Conservation (phyloP, 257 asterid species). For the Oldenlandia corymbosa region DNA sequence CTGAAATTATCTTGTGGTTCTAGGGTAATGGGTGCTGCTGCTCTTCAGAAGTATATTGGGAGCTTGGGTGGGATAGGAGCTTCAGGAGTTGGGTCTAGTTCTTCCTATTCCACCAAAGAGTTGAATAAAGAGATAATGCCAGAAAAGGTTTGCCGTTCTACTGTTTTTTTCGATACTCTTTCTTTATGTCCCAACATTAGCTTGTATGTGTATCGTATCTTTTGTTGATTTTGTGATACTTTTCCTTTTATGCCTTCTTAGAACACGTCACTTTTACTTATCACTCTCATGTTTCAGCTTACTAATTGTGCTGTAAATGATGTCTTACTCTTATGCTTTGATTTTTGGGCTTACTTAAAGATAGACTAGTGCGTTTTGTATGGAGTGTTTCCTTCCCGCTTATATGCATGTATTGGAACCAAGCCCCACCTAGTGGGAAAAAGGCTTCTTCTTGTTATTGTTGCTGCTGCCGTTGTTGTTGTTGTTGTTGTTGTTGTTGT, state of each 20-base stretch:
- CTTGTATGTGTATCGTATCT: background rate
- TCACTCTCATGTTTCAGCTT: background rate
- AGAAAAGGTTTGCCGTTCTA: constrained; percentile 56
- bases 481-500: too few species aligned
- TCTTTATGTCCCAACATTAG: background rate
- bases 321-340: constrained; percentile 1
- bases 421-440: too few species aligned
- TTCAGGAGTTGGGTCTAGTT: constrained; percentile 89
- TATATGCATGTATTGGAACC: background rate
- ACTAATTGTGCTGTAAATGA: background rate
- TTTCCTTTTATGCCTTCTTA: background rate
- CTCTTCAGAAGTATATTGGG: constrained; percentile 91
- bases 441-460: too few species aligned
- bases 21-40: constrained; percentile 78
- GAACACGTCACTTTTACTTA: background rate
- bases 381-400: background rate
- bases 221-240: background rate
- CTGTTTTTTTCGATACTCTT: background rate
- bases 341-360: background rate
- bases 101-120: constrained; percentile 86
- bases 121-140: constrained; percentile 76
- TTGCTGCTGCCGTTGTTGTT: too few species aligned
- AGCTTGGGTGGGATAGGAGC: constrained; percentile 93
- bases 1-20: constrained; percentile 16
- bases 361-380: background rate